phyloP scores from a whole-genome alignment of 176 grass and related monocot genomes.

The Oryza australiensis region DNA sequence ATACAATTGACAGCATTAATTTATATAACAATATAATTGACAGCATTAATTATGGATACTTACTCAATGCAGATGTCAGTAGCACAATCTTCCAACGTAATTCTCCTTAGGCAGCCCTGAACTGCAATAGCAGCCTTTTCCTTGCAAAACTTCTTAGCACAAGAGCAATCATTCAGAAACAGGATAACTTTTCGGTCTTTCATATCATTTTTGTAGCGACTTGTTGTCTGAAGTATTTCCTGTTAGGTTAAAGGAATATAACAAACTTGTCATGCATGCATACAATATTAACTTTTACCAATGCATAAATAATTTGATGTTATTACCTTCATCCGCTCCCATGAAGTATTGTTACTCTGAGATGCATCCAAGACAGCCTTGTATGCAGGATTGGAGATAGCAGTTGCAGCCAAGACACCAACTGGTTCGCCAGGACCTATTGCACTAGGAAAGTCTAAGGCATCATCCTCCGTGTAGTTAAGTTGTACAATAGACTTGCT shows the following conservation, averaged over 20 bases:
- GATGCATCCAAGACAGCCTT: conserved; percentile 89
- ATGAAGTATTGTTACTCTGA: conserved; percentile 94
- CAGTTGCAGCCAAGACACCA: conserved; percentile 89
- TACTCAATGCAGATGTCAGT: conserved; percentile 89
- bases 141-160: conserved; percentile 86
- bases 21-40: neutral
- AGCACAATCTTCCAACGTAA: conserved; percentile 74
- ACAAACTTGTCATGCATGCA: conserved; percentile 25
- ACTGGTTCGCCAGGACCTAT: conserved; percentile 91
- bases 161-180: conserved; percentile 86
- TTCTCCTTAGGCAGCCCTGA: conserved; percentile 69
- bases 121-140: conserved; percentile 80
- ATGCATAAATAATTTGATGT: neutral
- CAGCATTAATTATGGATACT: conserved; percentile 21
- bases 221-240: conserved; percentile 75
- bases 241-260: conserved; percentile 38
- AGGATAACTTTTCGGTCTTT: conserved; percentile 80
- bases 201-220: conserved; percentile 54
- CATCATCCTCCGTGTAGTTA: conserved; percentile 56
- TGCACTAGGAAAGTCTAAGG: conserved; percentile 32
- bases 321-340: conserved; percentile 93
- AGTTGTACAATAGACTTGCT: conserved; percentile 86
- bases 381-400: conserved; percentile 89
- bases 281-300: conserved; percentile 17
- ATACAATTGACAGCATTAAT: conserved; percentile 1